Evolutionary conservation across 2,329 filamentous ascomycete genomes (phyloP).

Genomic region (Blastomyces parvus): DNA sequence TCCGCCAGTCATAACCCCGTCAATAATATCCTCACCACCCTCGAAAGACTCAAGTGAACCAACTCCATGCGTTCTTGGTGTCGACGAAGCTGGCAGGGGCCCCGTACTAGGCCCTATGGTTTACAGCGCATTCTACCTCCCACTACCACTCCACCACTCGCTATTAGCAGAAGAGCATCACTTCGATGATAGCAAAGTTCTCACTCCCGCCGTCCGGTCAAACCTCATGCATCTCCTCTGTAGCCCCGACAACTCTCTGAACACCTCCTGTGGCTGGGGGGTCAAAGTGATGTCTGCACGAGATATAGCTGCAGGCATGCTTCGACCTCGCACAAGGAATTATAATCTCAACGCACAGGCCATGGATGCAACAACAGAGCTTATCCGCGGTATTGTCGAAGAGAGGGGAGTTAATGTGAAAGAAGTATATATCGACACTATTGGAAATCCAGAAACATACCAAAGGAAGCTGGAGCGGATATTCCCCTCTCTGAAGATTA

Average conservation of each 20-base stretch:
- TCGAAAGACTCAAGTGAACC: slow-evolving; percentile 27
- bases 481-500: slow-evolving; percentile 68
- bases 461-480: slow-evolving; percentile 74
- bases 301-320: slow-evolving; percentile 72
- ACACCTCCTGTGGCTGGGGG: slow-evolving; percentile 70
- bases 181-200: slow-evolving; percentile 92
- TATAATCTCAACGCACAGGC: slow-evolving; percentile 97
- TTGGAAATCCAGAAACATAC: slow-evolving; percentile 73
- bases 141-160: slow-evolving; percentile 54
- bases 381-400: slow-evolving; percentile 69
- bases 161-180: slow-evolving; percentile 70
- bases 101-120: slow-evolving; percentile 78
- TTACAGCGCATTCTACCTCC: slow-evolving; percentile 61
- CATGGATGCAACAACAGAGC: slow-evolving; percentile 76
- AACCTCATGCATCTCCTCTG: slow-evolving; percentile 63
- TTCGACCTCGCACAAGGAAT: slow-evolving; percentile 44
- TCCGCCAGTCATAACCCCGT: slow-evolving; percentile 50
- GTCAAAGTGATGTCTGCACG: slow-evolving; percentile 69
- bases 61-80: slow-evolving; percentile 66
- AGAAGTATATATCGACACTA: slow-evolving; percentile 92
- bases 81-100: slow-evolving; percentile 89
- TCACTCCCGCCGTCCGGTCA: slow-evolving; percentile 70
- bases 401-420: slow-evolving; percentile 64
- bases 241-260: slow-evolving; percentile 50
- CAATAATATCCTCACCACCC: slow-evolving; percentile 25